These are phyloP conservation scores for Globisporangium parvum DNA, from an alignment of 352 stramenopile genomes.

Conservation along the genomic window DNA sequence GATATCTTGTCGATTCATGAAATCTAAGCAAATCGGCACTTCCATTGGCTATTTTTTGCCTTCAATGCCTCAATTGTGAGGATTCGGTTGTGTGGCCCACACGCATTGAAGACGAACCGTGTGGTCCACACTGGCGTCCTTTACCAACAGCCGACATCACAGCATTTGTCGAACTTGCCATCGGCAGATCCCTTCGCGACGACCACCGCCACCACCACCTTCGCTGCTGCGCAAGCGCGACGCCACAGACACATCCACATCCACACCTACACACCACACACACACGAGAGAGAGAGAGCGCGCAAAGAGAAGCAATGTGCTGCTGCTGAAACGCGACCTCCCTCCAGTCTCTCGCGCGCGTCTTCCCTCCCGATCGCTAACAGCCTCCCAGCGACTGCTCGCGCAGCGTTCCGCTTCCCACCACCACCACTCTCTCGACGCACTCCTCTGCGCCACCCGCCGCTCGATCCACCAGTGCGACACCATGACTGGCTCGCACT, in stretches of 20 bases:
- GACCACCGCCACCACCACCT: neutral
- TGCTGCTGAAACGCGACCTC: slow-evolving; percentile 19
- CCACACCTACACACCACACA: too few species aligned
- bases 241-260: neutral
- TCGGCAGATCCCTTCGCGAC: neutral
- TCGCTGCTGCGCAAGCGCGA: neutral
- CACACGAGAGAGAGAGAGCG: neutral
- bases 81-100: too few species aligned
- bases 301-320: slow-evolving; percentile 10
- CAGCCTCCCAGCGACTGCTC: neutral
- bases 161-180: neutral
- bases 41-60: neutral
- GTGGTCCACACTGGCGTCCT: neutral
- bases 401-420: neutral
- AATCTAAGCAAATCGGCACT: too few species aligned
- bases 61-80: too few species aligned
- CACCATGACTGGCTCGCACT: slow-evolving; percentile 55
- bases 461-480: neutral
- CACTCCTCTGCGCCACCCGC: neutral
- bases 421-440: neutral
- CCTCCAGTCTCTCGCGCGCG: slow-evolving; percentile 8
- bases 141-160: neutral
- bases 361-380: slow-evolving; percentile 14
- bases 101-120: too few species aligned
- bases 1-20: too few species aligned